A percentile compares a stretch with the other conserved stretches of the same genome.
Conservation (phyloP, 768 basidiomycete genomes). For the Lactarius trivialis region DNA sequence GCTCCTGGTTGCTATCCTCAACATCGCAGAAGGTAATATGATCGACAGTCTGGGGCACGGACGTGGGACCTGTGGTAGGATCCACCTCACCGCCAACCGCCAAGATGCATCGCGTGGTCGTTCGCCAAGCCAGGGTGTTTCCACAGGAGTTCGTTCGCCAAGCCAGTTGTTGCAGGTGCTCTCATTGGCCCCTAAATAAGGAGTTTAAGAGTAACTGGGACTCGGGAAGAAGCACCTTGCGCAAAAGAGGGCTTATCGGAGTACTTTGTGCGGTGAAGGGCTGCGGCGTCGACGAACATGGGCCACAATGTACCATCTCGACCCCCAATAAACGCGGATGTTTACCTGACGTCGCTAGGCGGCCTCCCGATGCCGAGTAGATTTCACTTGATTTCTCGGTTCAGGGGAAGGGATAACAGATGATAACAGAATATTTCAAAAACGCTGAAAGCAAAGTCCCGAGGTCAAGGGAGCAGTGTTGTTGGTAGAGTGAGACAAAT, state of each 20-base stretch:
- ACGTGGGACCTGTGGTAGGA: neutral
- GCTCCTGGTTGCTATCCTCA: neutral
- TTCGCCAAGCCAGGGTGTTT: neutral
- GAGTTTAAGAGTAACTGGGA: neutral
- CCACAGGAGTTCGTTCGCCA: neutral
- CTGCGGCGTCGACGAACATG: neutral
- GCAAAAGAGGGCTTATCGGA: neutral
- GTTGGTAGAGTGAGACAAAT: neutral
- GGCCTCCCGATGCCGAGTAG: neutral
- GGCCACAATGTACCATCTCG: too few relatives aligned
- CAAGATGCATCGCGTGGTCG: constrained; percentile 5
- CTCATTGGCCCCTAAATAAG: neutral
- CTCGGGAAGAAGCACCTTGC: neutral
- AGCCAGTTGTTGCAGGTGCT: neutral
- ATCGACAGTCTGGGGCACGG: neutral
- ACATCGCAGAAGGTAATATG: neutral
- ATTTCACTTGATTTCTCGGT: neutral
- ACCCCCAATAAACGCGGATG: neutral
- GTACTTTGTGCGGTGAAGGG: neutral
- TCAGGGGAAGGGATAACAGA: neutral
- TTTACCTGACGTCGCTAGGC: neutral
- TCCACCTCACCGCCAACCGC: neutral
- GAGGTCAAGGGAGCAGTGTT: neutral
- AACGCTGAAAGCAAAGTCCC: neutral
- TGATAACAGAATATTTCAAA: neutral